Evolutionary conservation across 352 stramenopile genomes (phyloP).

Genomic region (Globisporangium echinulatum): DNA sequence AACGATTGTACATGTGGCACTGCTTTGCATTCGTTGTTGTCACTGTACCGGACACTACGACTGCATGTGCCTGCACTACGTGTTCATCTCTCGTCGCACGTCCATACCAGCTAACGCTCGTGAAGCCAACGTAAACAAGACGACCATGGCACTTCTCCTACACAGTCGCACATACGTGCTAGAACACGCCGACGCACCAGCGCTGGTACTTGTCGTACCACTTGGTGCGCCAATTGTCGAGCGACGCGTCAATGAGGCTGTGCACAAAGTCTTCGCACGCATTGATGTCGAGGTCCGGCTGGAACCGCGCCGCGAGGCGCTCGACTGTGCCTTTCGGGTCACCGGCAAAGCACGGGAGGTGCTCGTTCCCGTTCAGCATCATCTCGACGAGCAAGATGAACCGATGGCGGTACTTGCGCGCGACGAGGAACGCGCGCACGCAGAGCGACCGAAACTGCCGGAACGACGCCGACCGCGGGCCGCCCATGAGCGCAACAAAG

Average conservation of each 20-base stretch:
- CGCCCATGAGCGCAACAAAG: constrained; percentile 95
- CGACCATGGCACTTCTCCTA: too few relatives aligned
- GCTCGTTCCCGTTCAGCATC: constrained; percentile 95
- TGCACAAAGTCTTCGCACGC: constrained; percentile 94
- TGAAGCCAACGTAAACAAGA: too few relatives aligned
- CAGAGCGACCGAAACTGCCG: constrained; percentile 93
- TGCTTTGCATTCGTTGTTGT: too few relatives aligned
- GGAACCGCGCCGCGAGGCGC: constrained; percentile 89
- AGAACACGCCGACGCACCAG: constrained; percentile 89
- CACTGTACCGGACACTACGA: too few relatives aligned
- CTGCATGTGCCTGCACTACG: too few relatives aligned
- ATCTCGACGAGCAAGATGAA: constrained; percentile 96
- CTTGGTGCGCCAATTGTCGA: constrained; percentile 95
- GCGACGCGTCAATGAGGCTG: constrained; percentile 91
- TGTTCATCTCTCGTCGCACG: not conserved
- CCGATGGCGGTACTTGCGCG: constrained; percentile 92
- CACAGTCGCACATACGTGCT: constrained; percentile 3
- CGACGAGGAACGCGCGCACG: constrained; percentile 93
- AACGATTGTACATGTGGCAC: too few relatives aligned
- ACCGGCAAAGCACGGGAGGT: constrained; percentile 94
- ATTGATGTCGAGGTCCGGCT: constrained; percentile 91
- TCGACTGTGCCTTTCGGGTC: constrained; percentile 89
- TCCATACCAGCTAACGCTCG: not conserved
- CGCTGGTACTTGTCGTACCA: constrained; percentile 96
- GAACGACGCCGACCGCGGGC: constrained; percentile 90